phyloP scores from a whole-genome alignment of 2,329 filamentous ascomycete species.

The Sarocladium brachiariae region DNA sequence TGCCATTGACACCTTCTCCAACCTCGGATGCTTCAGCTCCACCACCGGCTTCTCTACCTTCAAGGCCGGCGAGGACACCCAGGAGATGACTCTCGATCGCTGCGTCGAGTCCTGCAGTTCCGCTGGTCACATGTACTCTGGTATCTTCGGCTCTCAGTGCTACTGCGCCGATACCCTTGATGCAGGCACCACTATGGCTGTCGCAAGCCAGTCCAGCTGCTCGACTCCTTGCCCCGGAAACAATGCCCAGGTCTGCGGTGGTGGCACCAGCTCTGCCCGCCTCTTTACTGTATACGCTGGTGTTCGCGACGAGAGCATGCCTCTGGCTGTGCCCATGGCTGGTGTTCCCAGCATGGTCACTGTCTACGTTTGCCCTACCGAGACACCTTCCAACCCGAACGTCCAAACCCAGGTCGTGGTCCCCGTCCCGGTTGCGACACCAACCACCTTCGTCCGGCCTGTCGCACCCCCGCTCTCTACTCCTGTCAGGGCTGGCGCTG shows the following conservation, averaged over 20 bases:
- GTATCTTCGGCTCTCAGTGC: slow-evolving; percentile 33
- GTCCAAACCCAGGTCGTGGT: slow-evolving; percentile 21
- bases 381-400: slow-evolving; percentile 4
- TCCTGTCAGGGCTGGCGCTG: neutral
- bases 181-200: slow-evolving; percentile 28
- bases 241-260: slow-evolving; percentile 33
- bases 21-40: slow-evolving; percentile 37
- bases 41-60: slow-evolving; percentile 29
- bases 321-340: slow-evolving; percentile 26
- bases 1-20: slow-evolving; percentile 24
- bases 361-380: slow-evolving; percentile 1
- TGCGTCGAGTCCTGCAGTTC: slow-evolving; percentile 31
- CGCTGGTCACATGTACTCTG: slow-evolving; percentile 28
- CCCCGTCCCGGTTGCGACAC: neutral
- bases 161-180: slow-evolving; percentile 39
- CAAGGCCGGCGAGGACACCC: slow-evolving; percentile 18
- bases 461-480: neutral
- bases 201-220: slow-evolving; percentile 26
- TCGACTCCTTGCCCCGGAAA: slow-evolving; percentile 35
- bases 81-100: slow-evolving; percentile 31
- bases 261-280: slow-evolving; percentile 15
- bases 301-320: slow-evolving; percentile 21
- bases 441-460: slow-evolving; percentile 4
- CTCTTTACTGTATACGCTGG: slow-evolving; percentile 39
- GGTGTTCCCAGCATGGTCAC: slow-evolving; percentile 13